Evolutionary conservation across 768 basidiomycete species (phyloP).

Genomic region (Termitomyces sp.): DNA sequence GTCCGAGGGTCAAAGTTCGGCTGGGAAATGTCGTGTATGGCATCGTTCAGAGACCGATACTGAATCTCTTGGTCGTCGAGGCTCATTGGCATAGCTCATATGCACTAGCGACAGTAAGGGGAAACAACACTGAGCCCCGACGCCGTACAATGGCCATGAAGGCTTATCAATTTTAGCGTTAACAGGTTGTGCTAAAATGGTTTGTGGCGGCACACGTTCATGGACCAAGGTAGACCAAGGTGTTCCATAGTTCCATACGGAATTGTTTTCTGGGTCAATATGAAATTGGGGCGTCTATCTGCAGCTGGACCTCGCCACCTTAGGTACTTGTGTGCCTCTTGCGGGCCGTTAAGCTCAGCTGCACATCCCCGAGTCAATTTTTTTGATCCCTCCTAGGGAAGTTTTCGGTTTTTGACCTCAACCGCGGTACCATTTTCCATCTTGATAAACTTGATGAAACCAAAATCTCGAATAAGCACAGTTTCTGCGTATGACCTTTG

Average conservation of each 20-base stretch:
- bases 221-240: no score
- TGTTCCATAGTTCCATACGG: neutral
- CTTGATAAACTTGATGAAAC: no score
- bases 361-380: no score
- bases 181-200: neutral
- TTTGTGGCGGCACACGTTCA: neutral
- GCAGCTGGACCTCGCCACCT: no score
- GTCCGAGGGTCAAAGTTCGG: constrained; percentile 16
- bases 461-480: no score
- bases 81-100: neutral
- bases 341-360: no score
- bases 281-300: neutral
- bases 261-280: neutral
- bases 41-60: constrained; percentile 14
- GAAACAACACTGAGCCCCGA: no score
- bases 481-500: no score
- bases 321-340: no score
- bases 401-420: no score
- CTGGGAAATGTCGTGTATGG: constrained; percentile 8
- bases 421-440: no score
- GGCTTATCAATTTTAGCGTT: neutral
- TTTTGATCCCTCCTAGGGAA: no score
- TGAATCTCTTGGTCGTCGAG: constrained; percentile 3
- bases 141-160: neutral
- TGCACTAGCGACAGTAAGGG: neutral